These are phyloP conservation scores for Nakazawaea siamensis DNA, from an alignment of 805 yeast species.

Conservation along the genomic window DNA sequence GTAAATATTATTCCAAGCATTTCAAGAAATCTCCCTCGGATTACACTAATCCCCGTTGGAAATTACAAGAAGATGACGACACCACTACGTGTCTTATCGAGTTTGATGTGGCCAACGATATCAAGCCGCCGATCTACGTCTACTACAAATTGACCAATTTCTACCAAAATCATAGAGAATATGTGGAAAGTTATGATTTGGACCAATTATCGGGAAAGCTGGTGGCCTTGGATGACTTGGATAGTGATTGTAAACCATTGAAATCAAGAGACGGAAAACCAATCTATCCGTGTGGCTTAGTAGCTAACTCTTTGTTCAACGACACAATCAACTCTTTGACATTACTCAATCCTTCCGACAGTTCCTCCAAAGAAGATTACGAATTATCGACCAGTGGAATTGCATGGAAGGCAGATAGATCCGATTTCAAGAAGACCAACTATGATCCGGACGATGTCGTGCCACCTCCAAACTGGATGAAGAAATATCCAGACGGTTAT, in stretches of 20 bases:
- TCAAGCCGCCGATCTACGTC: slow-evolving; percentile 63
- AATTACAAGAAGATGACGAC: slow-evolving; percentile 26
- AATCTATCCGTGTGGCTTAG: slow-evolving; percentile 88
- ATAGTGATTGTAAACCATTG: slow-evolving; percentile 47
- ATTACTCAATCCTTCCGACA: slow-evolving; percentile 29
- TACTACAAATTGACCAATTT: slow-evolving; percentile 87
- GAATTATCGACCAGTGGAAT: slow-evolving; percentile 49
- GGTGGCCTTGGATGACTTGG: slow-evolving; percentile 41
- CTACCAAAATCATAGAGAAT: slow-evolving; percentile 91
- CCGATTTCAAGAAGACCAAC: slow-evolving; percentile 62
- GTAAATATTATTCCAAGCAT: slow-evolving; percentile 48
- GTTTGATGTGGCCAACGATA: slow-evolving; percentile 64
- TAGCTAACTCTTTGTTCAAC: slow-evolving; percentile 88
- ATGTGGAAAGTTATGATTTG: slow-evolving; percentile 78
- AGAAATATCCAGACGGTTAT: slow-evolving; percentile 78
- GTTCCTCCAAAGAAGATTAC: slow-evolving; percentile 28
- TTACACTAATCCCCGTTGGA: slow-evolving; percentile 55
- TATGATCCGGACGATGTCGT: slow-evolving; percentile 65
- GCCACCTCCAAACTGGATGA: slow-evolving; percentile 92
- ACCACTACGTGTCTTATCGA: slow-evolving; percentile 50
- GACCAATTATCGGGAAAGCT: slow-evolving; percentile 76
- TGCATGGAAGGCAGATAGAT: slow-evolving; percentile 78
- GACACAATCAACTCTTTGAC: slow-evolving; percentile 65
- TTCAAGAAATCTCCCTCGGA: slow-evolving; percentile 37
- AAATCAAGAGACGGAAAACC: slow-evolving; percentile 28